Conservation (phyloP, 2,329 filamentous ascomycete genomes). For the Canariomyces notabilis region DNA sequence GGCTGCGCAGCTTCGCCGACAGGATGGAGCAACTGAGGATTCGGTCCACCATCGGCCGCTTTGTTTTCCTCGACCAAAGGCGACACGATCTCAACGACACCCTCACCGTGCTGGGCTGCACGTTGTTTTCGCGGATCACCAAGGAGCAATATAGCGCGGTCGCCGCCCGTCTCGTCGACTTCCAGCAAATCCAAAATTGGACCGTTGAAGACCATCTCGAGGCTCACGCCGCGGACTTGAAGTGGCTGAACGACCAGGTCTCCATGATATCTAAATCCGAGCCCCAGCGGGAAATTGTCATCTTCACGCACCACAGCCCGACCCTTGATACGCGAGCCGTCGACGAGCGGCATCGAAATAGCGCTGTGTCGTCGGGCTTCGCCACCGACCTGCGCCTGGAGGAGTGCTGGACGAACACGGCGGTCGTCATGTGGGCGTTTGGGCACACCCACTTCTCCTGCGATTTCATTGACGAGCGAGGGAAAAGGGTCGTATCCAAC, state of each 20-base stretch:
- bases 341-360: slow-evolving; percentile 15
- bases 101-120: slow-evolving; percentile 39
- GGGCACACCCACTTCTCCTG: slow-evolving; percentile 45
- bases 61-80: slow-evolving; percentile 38
- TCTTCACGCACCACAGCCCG: slow-evolving; percentile 26
- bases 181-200: slow-evolving; percentile 35
- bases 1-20: slow-evolving; percentile 13
- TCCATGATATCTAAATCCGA: not conserved
- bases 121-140: slow-evolving; percentile 36
- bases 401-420: slow-evolving; percentile 31
- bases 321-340: slow-evolving; percentile 16
- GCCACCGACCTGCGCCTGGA: slow-evolving; percentile 34
- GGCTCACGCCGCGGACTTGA: slow-evolving; percentile 22
- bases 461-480: slow-evolving; percentile 27
- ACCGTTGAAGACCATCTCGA: slow-evolving; percentile 20
- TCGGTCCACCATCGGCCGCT: slow-evolving; percentile 21
- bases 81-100: slow-evolving; percentile 34
- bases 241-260: slow-evolving; percentile 26
- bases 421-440: slow-evolving; percentile 41
- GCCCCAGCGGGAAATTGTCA: slow-evolving; percentile 10
- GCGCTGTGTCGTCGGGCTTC: slow-evolving; percentile 30
- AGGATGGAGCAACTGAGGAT: not conserved
- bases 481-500: slow-evolving; percentile 15
- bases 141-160: slow-evolving; percentile 29
- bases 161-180: slow-evolving; percentile 37